These are phyloP conservation scores for Suillus variegatus DNA, from an alignment of 768 basidiomycete species.

Conservation along the genomic window DNA sequence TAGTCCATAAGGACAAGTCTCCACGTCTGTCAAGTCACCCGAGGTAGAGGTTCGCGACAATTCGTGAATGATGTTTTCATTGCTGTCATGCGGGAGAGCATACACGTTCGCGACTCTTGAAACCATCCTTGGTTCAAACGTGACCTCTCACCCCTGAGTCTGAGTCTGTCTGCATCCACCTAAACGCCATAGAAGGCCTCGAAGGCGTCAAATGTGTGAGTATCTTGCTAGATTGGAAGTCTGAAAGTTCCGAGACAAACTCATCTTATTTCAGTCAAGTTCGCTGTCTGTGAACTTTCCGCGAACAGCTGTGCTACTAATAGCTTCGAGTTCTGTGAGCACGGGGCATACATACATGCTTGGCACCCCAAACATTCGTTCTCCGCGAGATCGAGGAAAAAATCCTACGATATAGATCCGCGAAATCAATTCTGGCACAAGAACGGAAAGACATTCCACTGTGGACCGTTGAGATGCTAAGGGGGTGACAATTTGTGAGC, in stretches of 20 bases:
- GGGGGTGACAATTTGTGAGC: not conserved
- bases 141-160: not conserved
- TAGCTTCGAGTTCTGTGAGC: not conserved
- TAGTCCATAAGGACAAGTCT: not conserved
- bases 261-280: not conserved
- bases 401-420: not conserved
- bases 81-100: too few species aligned
- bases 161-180: not conserved
- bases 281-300: not conserved
- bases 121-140: not conserved
- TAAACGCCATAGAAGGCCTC: not conserved
- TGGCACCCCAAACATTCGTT: not conserved
- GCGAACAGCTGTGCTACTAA: not conserved
- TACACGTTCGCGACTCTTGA: not conserved
- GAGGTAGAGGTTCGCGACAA: not conserved
- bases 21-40: not conserved
- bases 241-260: not conserved
- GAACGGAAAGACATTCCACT: not conserved
- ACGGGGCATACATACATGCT: not conserved
- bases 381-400: not conserved
- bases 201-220: not conserved
- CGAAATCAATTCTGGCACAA: not conserved
- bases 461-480: not conserved
- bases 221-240: not conserved
- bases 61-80: too few species aligned